phyloP scores from a whole-genome alignment of 306 rosid genomes.

The Acacia crassicarpa region DNA sequence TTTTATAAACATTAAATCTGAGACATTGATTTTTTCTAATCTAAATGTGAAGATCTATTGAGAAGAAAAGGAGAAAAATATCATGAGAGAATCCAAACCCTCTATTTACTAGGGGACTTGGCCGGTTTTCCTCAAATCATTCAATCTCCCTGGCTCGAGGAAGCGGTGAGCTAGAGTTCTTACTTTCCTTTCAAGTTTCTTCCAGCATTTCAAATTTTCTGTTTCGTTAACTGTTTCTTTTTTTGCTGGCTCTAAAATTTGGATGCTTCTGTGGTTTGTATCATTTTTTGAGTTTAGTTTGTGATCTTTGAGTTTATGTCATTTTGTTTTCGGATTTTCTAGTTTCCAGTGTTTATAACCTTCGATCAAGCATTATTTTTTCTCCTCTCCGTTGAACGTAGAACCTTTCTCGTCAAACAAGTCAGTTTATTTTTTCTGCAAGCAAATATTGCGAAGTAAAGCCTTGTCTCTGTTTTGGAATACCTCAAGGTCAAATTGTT shows the following conservation, averaged over 20 bases:
- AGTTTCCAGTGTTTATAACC: neutral
- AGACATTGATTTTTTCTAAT: no score
- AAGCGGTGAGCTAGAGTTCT: neutral
- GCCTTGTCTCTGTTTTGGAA: neutral
- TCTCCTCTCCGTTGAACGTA: neutral
- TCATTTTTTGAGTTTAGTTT: neutral
- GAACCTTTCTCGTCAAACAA: slow-evolving; percentile 14
- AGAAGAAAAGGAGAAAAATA: no score
- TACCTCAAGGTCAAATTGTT: neutral
- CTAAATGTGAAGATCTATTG: no score
- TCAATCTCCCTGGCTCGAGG: neutral
- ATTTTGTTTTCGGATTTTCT: neutral
- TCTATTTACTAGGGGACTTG: neutral
- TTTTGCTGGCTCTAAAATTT: neutral
- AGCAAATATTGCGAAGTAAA: neutral
- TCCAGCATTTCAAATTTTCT: neutral
- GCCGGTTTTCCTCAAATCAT: neutral
- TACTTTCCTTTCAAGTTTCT: neutral
- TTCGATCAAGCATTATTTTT: neutral
- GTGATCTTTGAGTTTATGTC: neutral
- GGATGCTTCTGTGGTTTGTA: neutral
- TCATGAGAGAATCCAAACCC: no score
- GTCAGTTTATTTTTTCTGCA: neutral
- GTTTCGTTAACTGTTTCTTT: neutral
- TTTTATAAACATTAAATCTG: no score